Percentiles rank a stretch among this genome's conserved stretches.
These are phyloP conservation scores for Peronospora belbahrii DNA, from an alignment of 352 stramenopile species.

Conservation along the genomic window DNA sequence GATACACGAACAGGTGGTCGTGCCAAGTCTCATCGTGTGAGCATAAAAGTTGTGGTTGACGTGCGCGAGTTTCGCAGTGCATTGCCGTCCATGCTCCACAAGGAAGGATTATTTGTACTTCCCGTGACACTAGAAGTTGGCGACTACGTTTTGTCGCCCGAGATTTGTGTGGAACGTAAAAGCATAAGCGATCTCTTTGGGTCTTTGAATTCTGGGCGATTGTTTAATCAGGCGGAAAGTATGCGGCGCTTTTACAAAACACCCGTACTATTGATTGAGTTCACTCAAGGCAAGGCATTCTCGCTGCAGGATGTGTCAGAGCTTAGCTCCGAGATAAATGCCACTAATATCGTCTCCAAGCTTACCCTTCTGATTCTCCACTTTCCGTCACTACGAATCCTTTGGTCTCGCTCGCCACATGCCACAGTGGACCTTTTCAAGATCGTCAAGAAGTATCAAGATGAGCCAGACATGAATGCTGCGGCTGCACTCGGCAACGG, in stretches of 20 bases:
- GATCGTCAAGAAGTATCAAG: slow-evolving; percentile 73
- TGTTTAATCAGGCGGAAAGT: slow-evolving; percentile 92
- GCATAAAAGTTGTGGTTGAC: slow-evolving; percentile 89
- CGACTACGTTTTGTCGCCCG: slow-evolving; percentile 96
- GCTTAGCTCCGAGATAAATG: slow-evolving; percentile 89
- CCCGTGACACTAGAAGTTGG: slow-evolving; percentile 94
- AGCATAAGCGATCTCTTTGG: slow-evolving; percentile 93
- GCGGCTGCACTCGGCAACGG: slow-evolving; percentile 61
- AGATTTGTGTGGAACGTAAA: slow-evolving; percentile 97
- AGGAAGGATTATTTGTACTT: slow-evolving; percentile 88
- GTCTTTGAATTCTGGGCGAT: slow-evolving; percentile 91
- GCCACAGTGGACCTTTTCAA: slow-evolving; percentile 86
- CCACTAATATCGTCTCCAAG: slow-evolving; percentile 91
- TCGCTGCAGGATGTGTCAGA: slow-evolving; percentile 86
- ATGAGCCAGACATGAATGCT: slow-evolving; percentile 73
- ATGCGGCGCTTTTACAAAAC: slow-evolving; percentile 81
- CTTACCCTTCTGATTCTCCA: slow-evolving; percentile 91
- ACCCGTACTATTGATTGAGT: slow-evolving; percentile 95
- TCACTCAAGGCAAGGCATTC: slow-evolving; percentile 80
- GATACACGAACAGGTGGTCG: slow-evolving; percentile 64
- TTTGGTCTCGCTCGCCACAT: slow-evolving; percentile 92
- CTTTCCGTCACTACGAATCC: slow-evolving; percentile 91
- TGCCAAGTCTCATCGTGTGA: slow-evolving; percentile 31
- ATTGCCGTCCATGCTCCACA: slow-evolving; percentile 95
- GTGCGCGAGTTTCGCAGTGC: slow-evolving; percentile 95